Evolutionary conservation across 2,329 filamentous ascomycete genomes (phyloP), one percentile per base, ranked within the genome.

Genomic region (Clarireedia monteithiana): DNA sequence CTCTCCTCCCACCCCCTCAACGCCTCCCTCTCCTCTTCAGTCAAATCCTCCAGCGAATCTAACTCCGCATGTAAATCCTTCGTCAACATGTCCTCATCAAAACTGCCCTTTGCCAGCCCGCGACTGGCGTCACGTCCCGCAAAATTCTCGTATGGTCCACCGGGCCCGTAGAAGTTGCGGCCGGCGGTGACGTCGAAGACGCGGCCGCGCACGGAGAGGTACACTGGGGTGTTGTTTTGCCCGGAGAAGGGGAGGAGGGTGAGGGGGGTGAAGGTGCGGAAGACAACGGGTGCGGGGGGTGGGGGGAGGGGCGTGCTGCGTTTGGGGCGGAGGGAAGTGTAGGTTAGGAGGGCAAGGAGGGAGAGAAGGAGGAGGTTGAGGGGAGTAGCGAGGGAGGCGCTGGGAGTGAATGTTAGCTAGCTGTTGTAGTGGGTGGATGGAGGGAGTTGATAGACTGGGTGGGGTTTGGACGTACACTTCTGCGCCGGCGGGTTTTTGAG

Each of bases 121-220:
- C 92, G 81, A 62, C 83, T 90, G 20, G 94, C 94, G 72, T 99
- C 94, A 40, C 91, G 79, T 0, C 94, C 94, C 0, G 94, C 94
- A 69, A 99, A 99, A 75, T 97, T 97, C 71, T 86, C 85, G 72
- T 99, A 99, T 2, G 92, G 91, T 0, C 92, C 92, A 12, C 91
- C 91, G 20, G 94, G 94, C 4, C 94, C 94, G 74, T 99, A 99
- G 73, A 97, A 97, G 76, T 95, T 91, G 67, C 86, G 83, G 24
- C 94, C 92, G 14, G 84, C 75, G 0, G 85, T 84, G 24, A 97
- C 92, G 70, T 99, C 94, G 70, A 96, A 97, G 61, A 97, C 86
- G 50, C 84, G 84, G 52, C 94, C 91, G 44, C 90, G 88, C 17
- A 97, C 91, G n/a, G 90, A 88, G 49, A 99, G 81, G 73, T 89